Conservation (phyloP, 1,284 basidiomycete species). For the Tilletia caries region DNA sequence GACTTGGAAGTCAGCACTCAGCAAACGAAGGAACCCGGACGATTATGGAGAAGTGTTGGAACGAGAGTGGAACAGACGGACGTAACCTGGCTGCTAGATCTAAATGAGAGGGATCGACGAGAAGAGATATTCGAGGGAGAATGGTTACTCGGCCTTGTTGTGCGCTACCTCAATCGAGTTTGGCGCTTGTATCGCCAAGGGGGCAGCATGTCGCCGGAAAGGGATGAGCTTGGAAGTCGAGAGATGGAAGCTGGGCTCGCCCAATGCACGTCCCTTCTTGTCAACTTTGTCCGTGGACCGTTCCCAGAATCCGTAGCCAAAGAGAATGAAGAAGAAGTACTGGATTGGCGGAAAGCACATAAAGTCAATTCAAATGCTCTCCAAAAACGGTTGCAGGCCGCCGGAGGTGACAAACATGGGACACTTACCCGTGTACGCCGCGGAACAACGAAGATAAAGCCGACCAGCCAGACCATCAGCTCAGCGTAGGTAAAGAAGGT, state of each 20-base stretch:
- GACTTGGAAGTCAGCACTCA: too few species aligned
- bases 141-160: background rate
- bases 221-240: slow-evolving; percentile 30
- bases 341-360: slow-evolving; percentile 35
- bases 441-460: slow-evolving; percentile 25
- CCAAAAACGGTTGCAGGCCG: too few species aligned
- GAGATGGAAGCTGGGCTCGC: slow-evolving; percentile 35
- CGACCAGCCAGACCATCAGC: slow-evolving; percentile 53
- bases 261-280: slow-evolving; percentile 28
- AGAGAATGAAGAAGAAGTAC: slow-evolving; percentile 48
- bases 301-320: slow-evolving; percentile 46
- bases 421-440: background rate
- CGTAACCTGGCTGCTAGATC: too few species aligned
- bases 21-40: too few species aligned
- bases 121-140: too few species aligned
- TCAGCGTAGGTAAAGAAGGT: slow-evolving; percentile 68
- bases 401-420: slow-evolving; percentile 21
- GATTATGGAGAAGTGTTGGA: too few species aligned
- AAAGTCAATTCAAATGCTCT: slow-evolving; percentile 43
- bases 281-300: slow-evolving; percentile 21
- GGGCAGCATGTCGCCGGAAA: background rate
- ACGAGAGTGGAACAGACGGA: too few species aligned
- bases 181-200: background rate
- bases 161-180: slow-evolving; percentile 7
- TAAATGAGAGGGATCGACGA: too few species aligned